Evolutionary conservation across 495 filamentous ascomycete species (phyloP), one percentile per base, ranked within the genome.

Genomic region (Cudoniella acicularis): DNA sequence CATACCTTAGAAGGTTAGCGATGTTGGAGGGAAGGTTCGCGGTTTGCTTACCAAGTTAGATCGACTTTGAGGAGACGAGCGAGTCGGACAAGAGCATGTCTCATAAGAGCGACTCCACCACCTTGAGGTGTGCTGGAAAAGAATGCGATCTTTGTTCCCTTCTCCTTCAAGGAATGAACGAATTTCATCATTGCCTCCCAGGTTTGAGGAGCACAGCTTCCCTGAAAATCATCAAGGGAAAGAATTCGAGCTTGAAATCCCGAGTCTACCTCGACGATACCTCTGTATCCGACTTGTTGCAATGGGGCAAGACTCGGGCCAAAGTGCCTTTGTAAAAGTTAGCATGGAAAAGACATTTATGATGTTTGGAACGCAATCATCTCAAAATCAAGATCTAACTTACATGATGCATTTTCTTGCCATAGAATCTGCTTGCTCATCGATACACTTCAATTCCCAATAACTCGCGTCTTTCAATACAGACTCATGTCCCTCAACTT

Each of bases 401-500:
- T 67, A 87, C 85, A 86, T 81, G 45, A 91, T 80, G 67, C 87
- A 91, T 75, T 92, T 93, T 25, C 90, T 79, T 2, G 85, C 87
- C 83, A 93, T 89, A 0, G 89, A 89, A 65, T 96, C 91, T 1
- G 91, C 89, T 70, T 93, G 87, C 66, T 96, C 91, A 60, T 92
- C 91, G 11, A 91, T 79, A 40, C 79, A 70, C 62, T 82, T 84
- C 6, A 72, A 68, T 40, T 81, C 74, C 79, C 80, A 80, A 67
- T 77, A 78, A 10, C 67, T 71, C 46, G 65, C 69, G 16, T 75
- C 73, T 59, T 77, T 73, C 54, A 17, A 40, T 26, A 26, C 57
- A 47, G 20, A 41, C 22, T 63, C 52, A 20, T 43, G 20, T 8
- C 42, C 51, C 49, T 74, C 68, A 52, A 75, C 69, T 26, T 77